phyloP scores from a whole-genome alignment of 192 early-diverging fungal species.

The Podila epicladia region DNA sequence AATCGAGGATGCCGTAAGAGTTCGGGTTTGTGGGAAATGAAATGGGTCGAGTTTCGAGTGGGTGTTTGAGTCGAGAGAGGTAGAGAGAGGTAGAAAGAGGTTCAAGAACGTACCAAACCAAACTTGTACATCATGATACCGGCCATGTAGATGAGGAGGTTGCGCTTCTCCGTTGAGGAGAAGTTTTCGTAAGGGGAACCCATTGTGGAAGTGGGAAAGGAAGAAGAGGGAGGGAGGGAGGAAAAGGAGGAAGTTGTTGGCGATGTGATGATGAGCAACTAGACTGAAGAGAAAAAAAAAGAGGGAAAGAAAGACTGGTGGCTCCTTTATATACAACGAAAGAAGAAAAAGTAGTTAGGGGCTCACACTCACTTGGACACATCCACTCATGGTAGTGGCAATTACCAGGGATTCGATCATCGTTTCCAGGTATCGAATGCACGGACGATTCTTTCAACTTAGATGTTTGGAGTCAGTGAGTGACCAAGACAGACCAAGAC shows the following conservation, averaged over 20 bases:
- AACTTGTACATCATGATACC: conserved; percentile 72
- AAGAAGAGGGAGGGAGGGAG: background rate
- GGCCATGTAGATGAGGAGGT: conserved; percentile 61
- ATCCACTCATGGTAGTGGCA: no score
- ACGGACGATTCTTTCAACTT: no score
- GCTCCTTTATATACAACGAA: no score
- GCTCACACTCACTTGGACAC: no score
- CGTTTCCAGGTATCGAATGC: no score
- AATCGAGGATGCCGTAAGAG: background rate
- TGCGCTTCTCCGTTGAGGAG: conserved; percentile 56
- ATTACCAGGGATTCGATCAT: no score
- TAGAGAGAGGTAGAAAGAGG: no score
- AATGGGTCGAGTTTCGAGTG: background rate
- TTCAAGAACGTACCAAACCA: conserved; percentile 48
- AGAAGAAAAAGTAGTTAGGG: no score
- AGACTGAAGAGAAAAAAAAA: background rate
- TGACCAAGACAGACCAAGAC: no score
- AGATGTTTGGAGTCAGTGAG: no score
- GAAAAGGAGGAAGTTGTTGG: background rate
- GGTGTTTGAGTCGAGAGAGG: background rate
- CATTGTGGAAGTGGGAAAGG: conserved; percentile 4
- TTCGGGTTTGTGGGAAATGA: background rate
- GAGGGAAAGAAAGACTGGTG: background rate
- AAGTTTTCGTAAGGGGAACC: conserved; percentile 53
- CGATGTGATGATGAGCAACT: background rate